Conservation (phyloP, 208 protist genomes). For the Trypanosoma lewisi region DNA sequence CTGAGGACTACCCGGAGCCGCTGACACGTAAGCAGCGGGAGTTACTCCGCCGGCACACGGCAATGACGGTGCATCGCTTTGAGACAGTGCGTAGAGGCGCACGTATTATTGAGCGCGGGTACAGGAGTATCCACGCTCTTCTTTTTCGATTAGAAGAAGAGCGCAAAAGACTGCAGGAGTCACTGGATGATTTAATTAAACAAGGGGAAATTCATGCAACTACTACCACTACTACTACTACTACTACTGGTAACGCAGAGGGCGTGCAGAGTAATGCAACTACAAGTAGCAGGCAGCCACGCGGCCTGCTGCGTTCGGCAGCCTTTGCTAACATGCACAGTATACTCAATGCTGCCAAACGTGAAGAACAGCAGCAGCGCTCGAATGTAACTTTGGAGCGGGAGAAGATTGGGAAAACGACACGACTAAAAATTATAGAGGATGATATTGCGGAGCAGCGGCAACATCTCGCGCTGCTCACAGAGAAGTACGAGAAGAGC, state of each 20-base stretch:
- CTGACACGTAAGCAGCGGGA: conserved; percentile 53
- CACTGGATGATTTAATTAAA: conserved; percentile 13
- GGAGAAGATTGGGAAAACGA: conserved; percentile 63
- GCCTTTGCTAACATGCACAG: conserved; percentile 72
- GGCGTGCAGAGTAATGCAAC: neutral
- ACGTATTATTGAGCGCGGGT: conserved; percentile 39
- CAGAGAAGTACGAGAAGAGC: conserved; percentile 46
- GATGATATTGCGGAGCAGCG: conserved; percentile 58
- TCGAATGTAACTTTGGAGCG: conserved; percentile 41
- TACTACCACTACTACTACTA: neutral
- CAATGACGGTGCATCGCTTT: conserved; percentile 38
- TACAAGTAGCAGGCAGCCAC: neutral
- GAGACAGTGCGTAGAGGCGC: conserved; percentile 36
- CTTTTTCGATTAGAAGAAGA: conserved; percentile 46
- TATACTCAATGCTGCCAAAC: conserved; percentile 49
- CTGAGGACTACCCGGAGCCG: conserved; percentile 66
- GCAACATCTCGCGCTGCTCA: conserved; percentile 40
- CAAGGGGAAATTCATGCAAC: neutral
- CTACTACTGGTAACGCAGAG: neutral
- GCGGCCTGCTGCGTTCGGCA: conserved; percentile 44
- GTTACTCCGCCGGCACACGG: conserved; percentile 40
- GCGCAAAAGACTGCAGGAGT: conserved; percentile 23
- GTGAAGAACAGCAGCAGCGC: conserved; percentile 46
- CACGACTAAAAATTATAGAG: conserved; percentile 49
- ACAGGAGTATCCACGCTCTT: conserved; percentile 42